These are phyloP conservation scores for Tanacetum coccineum DNA, from an alignment of 129 eudicot species.

Conservation along the genomic window DNA sequence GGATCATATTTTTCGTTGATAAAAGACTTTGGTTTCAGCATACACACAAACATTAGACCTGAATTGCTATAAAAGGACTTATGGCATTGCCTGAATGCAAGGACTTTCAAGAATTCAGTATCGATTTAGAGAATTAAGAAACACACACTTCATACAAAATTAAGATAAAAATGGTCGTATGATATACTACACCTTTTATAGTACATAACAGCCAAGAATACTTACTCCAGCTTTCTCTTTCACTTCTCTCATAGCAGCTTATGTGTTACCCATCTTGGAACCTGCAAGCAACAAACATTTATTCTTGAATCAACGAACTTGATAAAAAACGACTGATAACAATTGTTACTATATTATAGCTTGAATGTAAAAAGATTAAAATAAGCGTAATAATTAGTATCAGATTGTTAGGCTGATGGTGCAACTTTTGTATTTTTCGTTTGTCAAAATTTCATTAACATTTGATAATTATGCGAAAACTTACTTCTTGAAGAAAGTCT, in stretches of 20 bases:
- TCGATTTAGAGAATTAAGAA: conserved; percentile 34
- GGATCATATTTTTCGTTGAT: conserved; percentile 35
- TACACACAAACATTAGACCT: conserved; percentile 46
- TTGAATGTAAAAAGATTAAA: no score
- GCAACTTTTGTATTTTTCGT: no score
- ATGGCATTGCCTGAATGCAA: conserved; percentile 64
- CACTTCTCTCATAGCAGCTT: conserved; percentile 63
- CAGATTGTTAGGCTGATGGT: no score
- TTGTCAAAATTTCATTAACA: no score
- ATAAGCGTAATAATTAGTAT: no score
- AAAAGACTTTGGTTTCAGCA: conserved; percentile 37
- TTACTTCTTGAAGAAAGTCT: no score
- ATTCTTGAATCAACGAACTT: no score
- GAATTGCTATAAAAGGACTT: conserved; percentile 41
- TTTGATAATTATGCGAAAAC: no score
- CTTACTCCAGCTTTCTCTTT: conserved; percentile 73
- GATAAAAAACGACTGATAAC: no score
- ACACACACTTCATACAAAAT: background rate
- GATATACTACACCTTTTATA: background rate
- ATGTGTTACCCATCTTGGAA: no score
- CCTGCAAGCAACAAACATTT: no score
- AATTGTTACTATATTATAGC: no score
- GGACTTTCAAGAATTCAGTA: conserved; percentile 46
- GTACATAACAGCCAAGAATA: background rate
- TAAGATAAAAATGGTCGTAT: background rate